A percentile compares a stretch with the other conserved stretches of the same genome.
These are phyloP conservation scores for Pythium dissotocum DNA, from an alignment of 352 stramenopile species.

Conservation along the genomic window DNA sequence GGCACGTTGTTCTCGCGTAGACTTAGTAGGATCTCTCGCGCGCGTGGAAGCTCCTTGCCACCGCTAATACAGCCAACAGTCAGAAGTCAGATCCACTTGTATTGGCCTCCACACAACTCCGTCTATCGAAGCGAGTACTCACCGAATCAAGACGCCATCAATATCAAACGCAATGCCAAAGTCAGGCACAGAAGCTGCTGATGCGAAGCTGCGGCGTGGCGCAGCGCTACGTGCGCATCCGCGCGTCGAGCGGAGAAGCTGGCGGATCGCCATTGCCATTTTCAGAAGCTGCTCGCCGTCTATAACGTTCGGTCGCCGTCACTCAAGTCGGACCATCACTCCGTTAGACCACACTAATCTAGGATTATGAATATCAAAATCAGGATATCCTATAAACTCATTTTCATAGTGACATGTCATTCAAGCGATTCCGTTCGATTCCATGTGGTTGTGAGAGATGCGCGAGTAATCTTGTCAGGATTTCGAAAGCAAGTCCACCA, in stretches of 20 bases:
- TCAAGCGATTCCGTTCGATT: neutral
- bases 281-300: neutral
- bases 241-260: neutral
- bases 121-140: constrained; percentile 12
- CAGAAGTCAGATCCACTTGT: neutral
- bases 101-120: neutral
- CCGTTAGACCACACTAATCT: neutral
- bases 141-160: constrained; percentile 89
- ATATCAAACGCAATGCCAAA: constrained; percentile 92
- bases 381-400: neutral
- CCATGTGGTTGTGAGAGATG: no score
- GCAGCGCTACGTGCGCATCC: constrained; percentile 40
- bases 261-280: neutral
- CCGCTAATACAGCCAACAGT: constrained; percentile 33
- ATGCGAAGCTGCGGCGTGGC: neutral
- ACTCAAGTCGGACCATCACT: constrained; percentile 3
- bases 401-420: neutral
- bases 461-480: no score
- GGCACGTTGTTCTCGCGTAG: constrained; percentile 63
- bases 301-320: neutral
- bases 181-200: constrained; percentile 16
- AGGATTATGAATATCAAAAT: neutral
- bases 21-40: constrained; percentile 64
- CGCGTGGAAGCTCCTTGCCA: constrained; percentile 66
- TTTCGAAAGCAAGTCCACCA: no score